phyloP scores from a whole-genome alignment of 1,139 yeast genomes.

The Geotrichum histeridarum region DNA sequence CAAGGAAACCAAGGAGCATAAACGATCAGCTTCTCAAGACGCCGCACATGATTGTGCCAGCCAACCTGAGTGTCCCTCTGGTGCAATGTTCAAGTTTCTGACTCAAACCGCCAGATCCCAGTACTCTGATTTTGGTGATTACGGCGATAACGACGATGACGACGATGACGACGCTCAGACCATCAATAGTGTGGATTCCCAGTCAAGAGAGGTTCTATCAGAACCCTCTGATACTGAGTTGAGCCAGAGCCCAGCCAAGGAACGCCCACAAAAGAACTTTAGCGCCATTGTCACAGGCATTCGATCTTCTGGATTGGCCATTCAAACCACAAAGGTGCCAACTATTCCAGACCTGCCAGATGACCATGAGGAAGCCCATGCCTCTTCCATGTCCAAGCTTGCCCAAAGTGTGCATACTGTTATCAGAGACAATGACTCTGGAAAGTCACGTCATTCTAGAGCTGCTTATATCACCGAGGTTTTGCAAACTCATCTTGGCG shows the following conservation, averaged over 20 bases:
- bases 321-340: too few relatives aligned
- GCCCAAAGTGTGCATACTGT: constrained; percentile 18
- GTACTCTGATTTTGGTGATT: constrained; percentile 18
- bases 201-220: neutral
- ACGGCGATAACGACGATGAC: constrained; percentile 22
- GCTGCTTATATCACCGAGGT: constrained; percentile 30
- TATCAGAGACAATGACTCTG: neutral
- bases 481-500: constrained; percentile 28
- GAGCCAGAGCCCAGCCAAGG: too few relatives aligned
- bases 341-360: too few relatives aligned
- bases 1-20: neutral
- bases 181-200: neutral
- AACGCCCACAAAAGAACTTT: too few relatives aligned
- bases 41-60: constrained; percentile 15
- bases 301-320: too few relatives aligned
- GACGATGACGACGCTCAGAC: constrained; percentile 13
- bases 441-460: constrained; percentile 9
- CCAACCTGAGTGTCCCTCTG: constrained; percentile 5
- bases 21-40: constrained; percentile 15
- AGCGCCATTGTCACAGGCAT: too few relatives aligned
- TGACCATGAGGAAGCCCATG: neutral
- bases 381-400: constrained; percentile 1
- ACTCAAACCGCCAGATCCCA: constrained; percentile 12
- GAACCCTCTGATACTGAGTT: too few relatives aligned
- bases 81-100: constrained; percentile 13